Evolutionary conservation across 1,139 yeast genomes (phyloP), one percentile per base, ranked within the genome.

Genomic region (Arxiozyma slooffiae): DNA sequence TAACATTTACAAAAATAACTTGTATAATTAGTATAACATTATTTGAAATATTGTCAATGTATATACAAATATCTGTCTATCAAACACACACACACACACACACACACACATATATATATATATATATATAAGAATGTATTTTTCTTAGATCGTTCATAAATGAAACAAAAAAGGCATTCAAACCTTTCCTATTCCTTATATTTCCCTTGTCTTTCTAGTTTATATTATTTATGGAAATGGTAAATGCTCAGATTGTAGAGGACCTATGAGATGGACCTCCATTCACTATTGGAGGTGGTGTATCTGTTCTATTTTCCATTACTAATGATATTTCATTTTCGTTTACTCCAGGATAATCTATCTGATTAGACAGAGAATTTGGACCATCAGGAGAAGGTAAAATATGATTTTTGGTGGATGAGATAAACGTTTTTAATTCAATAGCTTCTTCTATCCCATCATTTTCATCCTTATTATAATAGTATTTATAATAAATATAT

Each of bases 401-500:
- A 11, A 17, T 16, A 20, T 42, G 21, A 21, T 34, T 21, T 43
- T 30, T 38, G 24, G 41, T 9, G 16, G 46, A 23, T 17, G 30
- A 18, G 9, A 43, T 36, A 18, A 53, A 48, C 9, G 46, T 36
- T 38, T 48, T 38, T 38, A 50, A 41, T 37, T 49, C 51, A n/a
- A 43, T 45, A 18, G 43, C 50, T 30, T 47, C 42, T 44, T 38
- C 18, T 37, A 34, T 18, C 8, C 36, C 30, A 14, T 37, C 18
- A 8, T 23, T 18, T 6, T 42, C n/a, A 21, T 46, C 23, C 18
- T 36, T 44, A 50, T 56, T 17, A 45, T 65, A 68, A 47, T 66
- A 67, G 53, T 63, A 70, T 54, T 71, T 75, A 64, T 78, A 85
- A 62, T 81, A 77, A 48, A 84, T 71, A 63, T 80, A 89, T 64